Conservation (phyloP, 345 rosid species). For the Lepidium aucheri region DNA sequence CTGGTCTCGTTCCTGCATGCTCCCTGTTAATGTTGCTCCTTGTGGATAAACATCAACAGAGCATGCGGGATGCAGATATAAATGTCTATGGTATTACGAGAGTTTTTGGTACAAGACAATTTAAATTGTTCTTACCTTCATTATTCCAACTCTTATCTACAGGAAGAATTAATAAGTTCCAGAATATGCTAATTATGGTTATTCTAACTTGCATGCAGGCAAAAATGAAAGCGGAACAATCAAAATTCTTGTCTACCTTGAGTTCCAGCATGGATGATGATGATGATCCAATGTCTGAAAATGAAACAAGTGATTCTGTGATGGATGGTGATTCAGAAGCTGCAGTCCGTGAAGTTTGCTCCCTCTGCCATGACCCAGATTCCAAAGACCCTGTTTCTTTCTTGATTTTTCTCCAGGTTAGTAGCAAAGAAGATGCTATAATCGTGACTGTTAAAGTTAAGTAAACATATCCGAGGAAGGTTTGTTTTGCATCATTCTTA, state of each 20-base stretch:
- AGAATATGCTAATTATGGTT: constrained; percentile 19
- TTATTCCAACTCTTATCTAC: not conserved
- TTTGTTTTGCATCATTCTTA: constrained; percentile 8
- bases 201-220: constrained; percentile 46
- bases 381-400: constrained; percentile 70
- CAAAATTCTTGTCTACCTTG: constrained; percentile 70
- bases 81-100: not conserved
- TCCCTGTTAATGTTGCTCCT: not conserved
- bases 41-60: not conserved
- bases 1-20: not conserved
- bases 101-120: not conserved
- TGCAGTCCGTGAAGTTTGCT: constrained; percentile 56
- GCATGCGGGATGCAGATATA: not conserved
- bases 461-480: not conserved
- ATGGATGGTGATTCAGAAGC: constrained; percentile 33
- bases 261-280: constrained; percentile 37
- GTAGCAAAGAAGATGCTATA: constrained; percentile 14
- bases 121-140: not conserved
- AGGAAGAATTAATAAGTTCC: not conserved
- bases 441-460: not conserved
- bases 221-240: constrained; percentile 95
- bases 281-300: constrained; percentile 37
- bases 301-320: constrained; percentile 40
- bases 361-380: constrained; percentile 79
- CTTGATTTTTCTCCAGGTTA: constrained; percentile 87